Base-by-base conservation (phyloP, 2,329 filamentous ascomycete genomes). In the Stachybotrys chartarum region DNA sequence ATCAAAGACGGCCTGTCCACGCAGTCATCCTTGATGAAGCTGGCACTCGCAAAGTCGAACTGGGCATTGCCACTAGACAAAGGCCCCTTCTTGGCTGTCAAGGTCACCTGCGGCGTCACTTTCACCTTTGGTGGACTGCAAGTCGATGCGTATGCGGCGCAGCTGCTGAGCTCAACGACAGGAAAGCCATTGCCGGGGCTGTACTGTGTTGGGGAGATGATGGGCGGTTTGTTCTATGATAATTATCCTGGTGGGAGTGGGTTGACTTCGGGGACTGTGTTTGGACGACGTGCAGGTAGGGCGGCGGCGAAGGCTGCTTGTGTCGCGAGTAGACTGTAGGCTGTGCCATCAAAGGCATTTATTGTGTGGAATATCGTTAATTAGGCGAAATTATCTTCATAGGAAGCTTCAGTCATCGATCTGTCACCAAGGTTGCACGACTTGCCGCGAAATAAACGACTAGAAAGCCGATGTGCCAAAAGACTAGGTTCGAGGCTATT, bases 101-200 rank as follows among this genome's bases (percentile, higher is more conserved):
- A 82, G 59, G 83, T 88, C 3, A 80, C 79, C 5, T 83, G 82
- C 50, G 85, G 86, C 1, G 78, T 88, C 16, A 87, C 84, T 0
- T 88, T 88, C 60, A 88, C 85, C 0, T 88, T 88, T 69, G 85
- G 84, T 1, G 84, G 85, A 0, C 67, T 88, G 7, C 74, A 75
- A 6, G 77, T 85, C 2, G 75, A 82, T 51, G 75, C 81, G 0
- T 66, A 79, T 30, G 84, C 80, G 0, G 75, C 80, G 5, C 39
- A 44, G 39, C 39, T 44, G 39, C 39, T 44, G 39, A 44, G 39
- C 39, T 11, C 39, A 44, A 44, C 39, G 11, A 44, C 39, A 24
- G 45, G 45, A 10, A 47, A 47, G 45, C 45, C 45, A n/a, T 12
- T 47, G 3, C 45, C 45, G 10, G 45, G 45, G 8, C 10, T 47